Evolutionary conservation across 176 grass and related monocot genomes (phyloP), one percentile per base, ranked within the genome.

Genomic region (Stipa capillata): DNA sequence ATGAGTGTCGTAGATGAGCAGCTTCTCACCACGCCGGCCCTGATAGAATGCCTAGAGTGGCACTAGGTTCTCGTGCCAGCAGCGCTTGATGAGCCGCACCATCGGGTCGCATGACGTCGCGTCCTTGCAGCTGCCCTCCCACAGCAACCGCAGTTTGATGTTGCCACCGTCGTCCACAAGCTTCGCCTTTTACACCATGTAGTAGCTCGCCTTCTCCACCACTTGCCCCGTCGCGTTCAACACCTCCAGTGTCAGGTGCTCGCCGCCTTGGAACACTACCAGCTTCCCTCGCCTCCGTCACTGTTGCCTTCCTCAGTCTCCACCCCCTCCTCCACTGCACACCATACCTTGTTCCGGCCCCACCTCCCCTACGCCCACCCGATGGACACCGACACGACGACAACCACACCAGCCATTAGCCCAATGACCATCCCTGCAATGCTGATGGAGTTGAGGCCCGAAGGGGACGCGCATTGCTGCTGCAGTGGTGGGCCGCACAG

Each of bases 161-260:
- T 41, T 88, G 45, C 87, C 72, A 25, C 87, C 87, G 39, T 90
- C 76, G 53, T 87, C 72, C 14, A 75, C 80, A 16, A 97, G 90
- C 79, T 90, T 97, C 6, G 93, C 93, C 87, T 92, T 97, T 87
- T 97, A 97, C 8, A 97, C 90, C 2, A 90, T 97, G 33, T 90
- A 91, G 25, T 92, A 92, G 81, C 82, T 90, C 33, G 90, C 75
- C 87, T 97, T 97, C 65, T 82, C 74, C 71, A 97, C 79, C 66
- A 97, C 90, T 81, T 97, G 93, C 6, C 93, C 93, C 8, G 93
- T 92, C 14, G 93, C 93, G 63, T 97, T 97, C 2, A 97, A 90
- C 69, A 97, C 93, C 8, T 97, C 93, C 41, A 90, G 81, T 54
- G 90, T 92, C 5, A 97, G 86, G 69, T 97, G 93, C 75, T 97